Base-by-base conservation (phyloP, 2,329 filamentous ascomycete species). In the Colletotrichum sansevieriae region DNA sequence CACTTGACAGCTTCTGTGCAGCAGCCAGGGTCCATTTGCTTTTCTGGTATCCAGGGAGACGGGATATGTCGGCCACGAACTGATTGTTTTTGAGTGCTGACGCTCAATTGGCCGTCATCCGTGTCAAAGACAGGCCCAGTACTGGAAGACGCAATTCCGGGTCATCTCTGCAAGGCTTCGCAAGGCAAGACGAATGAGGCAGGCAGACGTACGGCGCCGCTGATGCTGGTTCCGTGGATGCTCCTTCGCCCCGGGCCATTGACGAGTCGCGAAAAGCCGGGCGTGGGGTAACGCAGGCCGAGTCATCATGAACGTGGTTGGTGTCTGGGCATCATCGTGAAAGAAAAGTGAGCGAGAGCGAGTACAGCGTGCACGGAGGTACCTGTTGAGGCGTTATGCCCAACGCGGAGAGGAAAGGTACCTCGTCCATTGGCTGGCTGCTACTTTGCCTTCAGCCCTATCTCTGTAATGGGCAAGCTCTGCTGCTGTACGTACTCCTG, bases 391-490 rank as follows among this genome's bases (percentile, higher is more conserved):
- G 52, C 47, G 55, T 65, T 51, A 68, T 51, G 49, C 66, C 66
- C 41, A 61, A 65, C 62, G 47, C 49, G 66, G 66, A 68, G 41
- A 52, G 33, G 20, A 22, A 57, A 59, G 13, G 39, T 46, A 44
- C 15, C 18, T 52, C 37, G 47, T 18, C 39, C n/a, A 51, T 35
- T 62, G 47, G 39, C 44, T 54, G 29, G 58, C 22, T 52, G 58
- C 33, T 65, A 68, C 66, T 55, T 56, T 68, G 62, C 62, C 55
- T n/a, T 58, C 60, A 64, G 65, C 59, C 66, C 66, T 68, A 68
- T 57, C 25, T 47, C 22, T 25, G 25, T 25, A 5, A 25, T 25
- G 29, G 29, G 29, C 29, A 29, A 29, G 29, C 29, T 29, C 7
- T 8, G 8, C 7, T 8, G 4, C 29, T 29, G 29, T 29, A 29